These are phyloP conservation scores for Lepidopterella palustris DNA, from an alignment of 495 filamentous ascomycete genomes.

Conservation along the genomic window DNA sequence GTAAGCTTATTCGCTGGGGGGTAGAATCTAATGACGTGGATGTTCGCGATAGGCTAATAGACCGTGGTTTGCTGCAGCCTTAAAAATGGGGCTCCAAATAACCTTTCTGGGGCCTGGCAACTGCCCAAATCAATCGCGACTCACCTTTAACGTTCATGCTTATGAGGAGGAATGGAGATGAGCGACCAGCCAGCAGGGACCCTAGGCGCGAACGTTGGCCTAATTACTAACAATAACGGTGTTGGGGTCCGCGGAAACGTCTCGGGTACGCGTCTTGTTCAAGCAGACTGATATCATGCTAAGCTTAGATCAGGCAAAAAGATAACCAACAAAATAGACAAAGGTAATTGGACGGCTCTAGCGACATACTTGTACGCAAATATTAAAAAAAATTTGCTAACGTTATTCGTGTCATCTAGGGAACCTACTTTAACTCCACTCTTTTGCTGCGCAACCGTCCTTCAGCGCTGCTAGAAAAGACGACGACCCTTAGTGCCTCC, in stretches of 20 bases:
- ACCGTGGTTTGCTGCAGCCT: not conserved
- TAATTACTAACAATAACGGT: not conserved
- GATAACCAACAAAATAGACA: not conserved
- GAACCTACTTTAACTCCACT: not conserved
- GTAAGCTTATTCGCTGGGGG: not conserved
- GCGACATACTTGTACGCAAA: not conserved
- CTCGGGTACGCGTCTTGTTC: not conserved
- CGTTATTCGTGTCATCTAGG: not conserved
- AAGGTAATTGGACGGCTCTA: not conserved
- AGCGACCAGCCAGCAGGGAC: not conserved
- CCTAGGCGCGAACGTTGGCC: not conserved
- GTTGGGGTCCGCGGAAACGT: not conserved
- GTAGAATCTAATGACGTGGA: not conserved
- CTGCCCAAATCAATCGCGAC: not conserved
- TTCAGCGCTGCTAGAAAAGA: constrained; percentile 21
- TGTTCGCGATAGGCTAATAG: not conserved
- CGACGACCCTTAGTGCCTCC: constrained; percentile 22
- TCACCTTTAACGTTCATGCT: not conserved
- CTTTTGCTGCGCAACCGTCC: constrained; percentile 16
- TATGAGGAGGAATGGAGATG: not conserved
- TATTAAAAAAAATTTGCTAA: not conserved
- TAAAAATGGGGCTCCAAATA: not conserved
- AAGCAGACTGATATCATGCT: not conserved
- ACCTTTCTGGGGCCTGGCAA: too few relatives aligned
- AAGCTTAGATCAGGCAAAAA: not conserved